Base-by-base conservation (phyloP, 352 stramenopile genomes). In the Globisporangium canariense region DNA sequence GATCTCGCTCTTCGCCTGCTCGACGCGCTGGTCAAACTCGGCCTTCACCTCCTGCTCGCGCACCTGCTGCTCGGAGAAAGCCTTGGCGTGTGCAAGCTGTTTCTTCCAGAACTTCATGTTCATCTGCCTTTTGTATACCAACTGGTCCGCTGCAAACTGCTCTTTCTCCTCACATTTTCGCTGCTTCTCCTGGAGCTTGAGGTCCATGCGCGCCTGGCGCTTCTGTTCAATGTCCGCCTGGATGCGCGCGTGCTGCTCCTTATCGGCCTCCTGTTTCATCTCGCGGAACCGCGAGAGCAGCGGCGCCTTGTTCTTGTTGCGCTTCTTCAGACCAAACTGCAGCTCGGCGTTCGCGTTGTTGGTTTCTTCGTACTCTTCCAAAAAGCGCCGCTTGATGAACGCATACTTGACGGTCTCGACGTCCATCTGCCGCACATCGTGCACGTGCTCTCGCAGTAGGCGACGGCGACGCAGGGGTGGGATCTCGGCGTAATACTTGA, bases 31-130 rank as follows among this genome's bases (percentile, higher is more conserved):
- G 0, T 71, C 56, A 59, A 83, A 78, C 16, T 67, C 59, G 14
- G 68, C 57, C 9, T 76, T 57, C 2, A 34, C 34, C 7, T 77
- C 47, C 7, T 66, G 59, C 0, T 71, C 69, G 1, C 71, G 65
- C n/a, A 63, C 75, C 28, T 89, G 80, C 36, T 83, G 60, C 18
- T 77, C 69, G 0, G 78, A 78, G 32, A 79, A 88, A 20, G 77
- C 62, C 11, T 80, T 74, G 0, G 74, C 78, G 14, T 86, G 66
- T 0, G 69, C 68, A 9, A 87, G 71, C 20, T 93, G 81, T 59
- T 88, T 88, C 58, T 86, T 66, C 85, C 85, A 93, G 55, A 89
- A 92, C 18, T 73, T 77, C 54, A 81, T 70, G 52, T 84, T 91
- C 64, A 79, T 75, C n/a, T 81, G 67, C 7, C 85, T 71, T 3